phyloP scores from a whole-genome alignment of 768 basidiomycete genomes.

The Podaxis sp. region DNA sequence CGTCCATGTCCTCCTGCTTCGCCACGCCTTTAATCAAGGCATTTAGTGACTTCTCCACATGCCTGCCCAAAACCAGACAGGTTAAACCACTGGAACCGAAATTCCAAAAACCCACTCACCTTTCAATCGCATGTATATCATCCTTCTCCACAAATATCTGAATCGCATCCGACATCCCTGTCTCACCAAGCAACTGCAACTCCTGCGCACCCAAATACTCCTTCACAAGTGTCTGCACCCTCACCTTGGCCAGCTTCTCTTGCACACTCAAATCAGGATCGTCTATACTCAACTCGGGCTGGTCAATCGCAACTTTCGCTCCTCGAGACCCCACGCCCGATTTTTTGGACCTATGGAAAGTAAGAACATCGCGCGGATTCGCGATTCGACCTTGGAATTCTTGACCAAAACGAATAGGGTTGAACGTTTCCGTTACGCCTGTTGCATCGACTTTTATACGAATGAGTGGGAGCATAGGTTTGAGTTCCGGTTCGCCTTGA shows the following conservation, averaged over 20 bases:
- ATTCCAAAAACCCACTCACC: constrained; percentile 46
- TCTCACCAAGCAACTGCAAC: constrained; percentile 86
- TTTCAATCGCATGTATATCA: constrained; percentile 88
- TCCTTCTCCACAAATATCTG: constrained; percentile 97
- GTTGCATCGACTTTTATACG: constrained; percentile 93
- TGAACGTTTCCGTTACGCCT: constrained; percentile 87
- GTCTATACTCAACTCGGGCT: constrained; percentile 81
- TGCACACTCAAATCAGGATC: constrained; percentile 62
- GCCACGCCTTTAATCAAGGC: constrained; percentile 67
- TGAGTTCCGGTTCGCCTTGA: constrained; percentile 60
- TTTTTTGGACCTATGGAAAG: constrained; percentile 86
- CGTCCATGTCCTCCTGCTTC: constrained; percentile 64
- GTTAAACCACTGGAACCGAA: not conserved
- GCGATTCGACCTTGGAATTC: constrained; percentile 90
- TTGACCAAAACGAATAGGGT: constrained; percentile 95
- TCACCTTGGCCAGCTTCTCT: constrained; percentile 79
- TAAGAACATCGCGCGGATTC: constrained; percentile 91
- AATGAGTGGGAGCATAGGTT: constrained; percentile 82
- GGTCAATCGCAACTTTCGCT: constrained; percentile 66
- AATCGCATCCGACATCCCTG: constrained; percentile 92
- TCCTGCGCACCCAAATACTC: constrained; percentile 94
- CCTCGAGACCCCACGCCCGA: constrained; percentile 35
- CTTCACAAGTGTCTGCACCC: constrained; percentile 86
- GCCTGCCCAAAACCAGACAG: constrained; percentile 41
- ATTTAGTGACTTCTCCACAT: constrained; percentile 62